Conservation (phyloP, 176 grass and related monocot genomes). For the Aegilops umbellulata region DNA sequence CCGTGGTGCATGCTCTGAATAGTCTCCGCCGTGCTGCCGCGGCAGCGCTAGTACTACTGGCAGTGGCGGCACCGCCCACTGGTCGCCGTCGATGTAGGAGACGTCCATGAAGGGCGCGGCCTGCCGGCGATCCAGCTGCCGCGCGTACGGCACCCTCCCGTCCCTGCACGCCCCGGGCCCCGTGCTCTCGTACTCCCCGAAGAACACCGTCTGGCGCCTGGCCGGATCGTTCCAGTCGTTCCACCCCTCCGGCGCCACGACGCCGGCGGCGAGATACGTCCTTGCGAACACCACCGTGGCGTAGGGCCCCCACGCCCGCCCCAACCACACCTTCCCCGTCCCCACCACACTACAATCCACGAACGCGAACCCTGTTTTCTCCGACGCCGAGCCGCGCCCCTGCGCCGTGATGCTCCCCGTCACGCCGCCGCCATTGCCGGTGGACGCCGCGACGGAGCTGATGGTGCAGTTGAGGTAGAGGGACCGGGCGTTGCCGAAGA, state of each 20-base stretch:
- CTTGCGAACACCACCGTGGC: slow-evolving; percentile 64
- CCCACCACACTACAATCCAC: slow-evolving; percentile 62
- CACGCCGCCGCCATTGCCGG: slow-evolving; percentile 23
- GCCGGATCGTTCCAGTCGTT: slow-evolving; percentile 74
- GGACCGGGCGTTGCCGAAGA: slow-evolving; percentile 74
- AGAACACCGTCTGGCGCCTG: slow-evolving; percentile 60
- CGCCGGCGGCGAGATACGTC: slow-evolving; percentile 39
- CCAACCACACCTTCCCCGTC: slow-evolving; percentile 73
- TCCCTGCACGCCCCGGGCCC: slow-evolving; percentile 48
- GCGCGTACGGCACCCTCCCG: slow-evolving; percentile 49
- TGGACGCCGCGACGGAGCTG: slow-evolving; percentile 50
- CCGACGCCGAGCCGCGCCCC: slow-evolving; percentile 46
- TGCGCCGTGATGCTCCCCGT: slow-evolving; percentile 80
- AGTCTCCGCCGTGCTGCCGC: background rate
- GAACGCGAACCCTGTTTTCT: slow-evolving; percentile 77
- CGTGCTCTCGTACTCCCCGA: slow-evolving; percentile 71
- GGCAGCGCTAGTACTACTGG: slow-evolving; percentile 27
- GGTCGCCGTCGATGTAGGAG: slow-evolving; percentile 68
- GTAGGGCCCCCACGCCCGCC: slow-evolving; percentile 60
- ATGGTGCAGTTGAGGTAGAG: slow-evolving; percentile 82
- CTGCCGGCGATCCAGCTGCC: slow-evolving; percentile 53
- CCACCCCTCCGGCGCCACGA: slow-evolving; percentile 68
- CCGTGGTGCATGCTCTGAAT: background rate
- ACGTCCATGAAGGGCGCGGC: slow-evolving; percentile 61
- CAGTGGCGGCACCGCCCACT: slow-evolving; percentile 50